Base-by-base conservation (phyloP, 2,329 filamentous ascomycete species). In the Talaromyces rugulosus region DNA sequence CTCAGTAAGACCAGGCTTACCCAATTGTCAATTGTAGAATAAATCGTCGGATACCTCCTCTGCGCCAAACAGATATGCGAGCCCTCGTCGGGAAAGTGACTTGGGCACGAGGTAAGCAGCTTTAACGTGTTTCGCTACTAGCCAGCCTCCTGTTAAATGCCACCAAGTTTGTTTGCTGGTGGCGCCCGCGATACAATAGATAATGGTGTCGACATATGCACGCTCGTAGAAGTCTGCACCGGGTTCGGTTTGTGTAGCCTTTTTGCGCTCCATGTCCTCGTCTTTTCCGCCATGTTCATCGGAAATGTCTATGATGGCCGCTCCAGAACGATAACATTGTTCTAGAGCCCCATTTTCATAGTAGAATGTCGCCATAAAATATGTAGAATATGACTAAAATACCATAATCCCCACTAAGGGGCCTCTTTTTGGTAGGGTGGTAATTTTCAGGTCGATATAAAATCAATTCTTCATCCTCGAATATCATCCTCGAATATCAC, bases 191-290 rank as follows among this genome's bases (percentile, higher is more conserved):
- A 59, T 23, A 11, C 31, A 11, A 42, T 28, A 44, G 12, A 59
- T 14, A 18, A 59, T 53, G 2, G 14, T 23, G 33, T 52, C 47
- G n/a, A 42, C 23, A n/a, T 59, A 59, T 1, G 44, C 44, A 16
- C 57, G 30, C 28, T 59, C 57, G 16, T 34, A 59, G 30, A 59
- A 59, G n/a, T 59, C 57, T 14, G 52, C n/a, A 28, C 28, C 57
- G 3, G 57, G 57, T 4, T 51, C 44, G 14, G 47, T 33, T 59
- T 34, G 40, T 23, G 30, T 30, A 9, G 56, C 18, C 23, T n/a
- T n/a, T n/a, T 36, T 23, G 42, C 31, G 27, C 4, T 30, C 18
- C 27, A 31, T 28, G 1, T 31, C 40, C 36, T 59, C 56, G n/a
- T n/a, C 12, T n/a, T n/a, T n/a, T n/a, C n/a, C n/a, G n/a, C n/a